Conservation (phyloP, 2,329 filamentous ascomycete genomes). For the Nakataea oryzae region DNA sequence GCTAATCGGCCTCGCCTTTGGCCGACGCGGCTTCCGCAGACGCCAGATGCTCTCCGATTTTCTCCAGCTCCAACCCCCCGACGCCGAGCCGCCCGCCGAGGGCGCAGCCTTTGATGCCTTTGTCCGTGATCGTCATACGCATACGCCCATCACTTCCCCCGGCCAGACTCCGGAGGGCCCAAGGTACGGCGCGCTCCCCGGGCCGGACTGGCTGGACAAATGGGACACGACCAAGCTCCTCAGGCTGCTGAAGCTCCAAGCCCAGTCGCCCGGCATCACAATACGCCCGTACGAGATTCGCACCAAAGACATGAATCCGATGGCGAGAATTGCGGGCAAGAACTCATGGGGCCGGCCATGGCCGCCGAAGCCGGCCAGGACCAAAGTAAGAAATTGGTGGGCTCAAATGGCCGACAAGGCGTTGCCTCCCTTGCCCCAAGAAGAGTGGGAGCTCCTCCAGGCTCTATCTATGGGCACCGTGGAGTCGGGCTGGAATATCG, state of each 20-base stretch:
- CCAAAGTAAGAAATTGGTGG: conserved; percentile 38
- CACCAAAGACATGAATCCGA: conserved; percentile 21
- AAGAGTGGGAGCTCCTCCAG: conserved; percentile 47
- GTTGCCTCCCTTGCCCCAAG: conserved; percentile 40
- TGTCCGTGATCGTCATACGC: conserved; percentile 2
- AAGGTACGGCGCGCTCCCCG: not conserved
- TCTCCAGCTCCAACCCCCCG: conserved; percentile 9
- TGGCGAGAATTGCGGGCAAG: conserved; percentile 22
- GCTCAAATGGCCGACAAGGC: conserved; percentile 29
- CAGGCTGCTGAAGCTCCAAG: conserved; percentile 30
- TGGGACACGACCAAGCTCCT: conserved; percentile 38
- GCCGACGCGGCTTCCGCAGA: conserved; percentile 39
- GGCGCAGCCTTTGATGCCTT: conserved; percentile 26
- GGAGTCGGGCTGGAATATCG: conserved; percentile 24
- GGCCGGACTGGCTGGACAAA: conserved; percentile 31
- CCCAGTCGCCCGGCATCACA: conserved; percentile 1
- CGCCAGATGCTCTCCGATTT: conserved; percentile 34
- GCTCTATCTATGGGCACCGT: conserved; percentile 31
- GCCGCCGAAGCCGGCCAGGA: conserved; percentile 24
- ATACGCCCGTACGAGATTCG: not conserved
- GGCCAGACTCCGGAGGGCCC: not conserved
- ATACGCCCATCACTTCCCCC: not conserved
- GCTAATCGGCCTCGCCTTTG: conserved; percentile 40
- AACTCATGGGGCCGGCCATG: conserved; percentile 41
- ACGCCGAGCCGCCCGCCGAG: conserved; percentile 23